phyloP scores from a whole-genome alignment of 176 grass and related monocot species.

The bread wheat (Triticum aestivum) region DNA sequence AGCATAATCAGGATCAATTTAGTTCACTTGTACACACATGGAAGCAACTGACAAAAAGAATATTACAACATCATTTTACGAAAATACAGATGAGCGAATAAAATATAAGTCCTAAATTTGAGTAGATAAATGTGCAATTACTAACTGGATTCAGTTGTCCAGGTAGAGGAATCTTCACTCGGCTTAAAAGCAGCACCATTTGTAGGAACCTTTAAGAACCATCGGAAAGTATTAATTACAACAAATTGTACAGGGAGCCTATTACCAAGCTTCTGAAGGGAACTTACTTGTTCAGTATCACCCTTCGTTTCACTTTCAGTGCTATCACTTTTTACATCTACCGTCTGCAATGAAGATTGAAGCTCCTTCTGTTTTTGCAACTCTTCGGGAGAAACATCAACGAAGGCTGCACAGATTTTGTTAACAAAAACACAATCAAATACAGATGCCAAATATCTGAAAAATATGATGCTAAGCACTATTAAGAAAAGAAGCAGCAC shows the following conservation, averaged over 20 bases:
- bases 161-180: constrained; percentile 42
- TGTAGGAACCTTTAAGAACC: constrained; percentile 55
- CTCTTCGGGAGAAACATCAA: constrained; percentile 93
- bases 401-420: constrained; percentile 70
- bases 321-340: constrained; percentile 42
- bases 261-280: constrained; percentile 1
- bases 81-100: constrained; percentile 26
- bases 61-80: constrained; percentile 19
- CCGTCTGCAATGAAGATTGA: constrained; percentile 56
- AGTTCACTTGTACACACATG: neutral
- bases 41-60: constrained; percentile 4
- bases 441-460: constrained; percentile 23
- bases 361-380: constrained; percentile 55
- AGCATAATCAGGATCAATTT: constrained; percentile 22
- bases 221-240: constrained; percentile 21
- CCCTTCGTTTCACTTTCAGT: constrained; percentile 45
- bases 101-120: constrained; percentile 1
- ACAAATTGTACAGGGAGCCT: constrained; percentile 7
- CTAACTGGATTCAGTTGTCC: constrained; percentile 68
- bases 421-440: constrained; percentile 6
- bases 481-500: neutral
- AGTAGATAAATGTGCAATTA: neutral
- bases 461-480: constrained; percentile 1
- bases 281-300: constrained; percentile 54
- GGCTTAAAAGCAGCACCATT: constrained; percentile 79